Base-by-base conservation (phyloP, 352 stramenopile genomes). In the Pilasporangium apinafurcum region DNA sequence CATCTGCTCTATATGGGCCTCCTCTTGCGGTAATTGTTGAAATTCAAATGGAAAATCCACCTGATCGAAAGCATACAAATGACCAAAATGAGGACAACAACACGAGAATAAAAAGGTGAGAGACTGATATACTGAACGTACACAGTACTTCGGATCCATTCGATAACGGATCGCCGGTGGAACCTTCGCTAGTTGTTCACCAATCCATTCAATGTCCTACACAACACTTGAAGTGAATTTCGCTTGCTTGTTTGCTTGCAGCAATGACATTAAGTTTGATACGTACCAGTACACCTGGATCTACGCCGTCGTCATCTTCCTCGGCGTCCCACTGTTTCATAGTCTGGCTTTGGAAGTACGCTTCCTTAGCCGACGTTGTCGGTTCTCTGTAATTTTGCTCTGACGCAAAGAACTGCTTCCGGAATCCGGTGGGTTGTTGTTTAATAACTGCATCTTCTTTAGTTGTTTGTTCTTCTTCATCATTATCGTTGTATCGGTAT, bases 101-200 rank as follows among this genome's bases (percentile, higher is more conserved):
- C n/a, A 8, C 18, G 28, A 33, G 12, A 27, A 18, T 36, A 40
- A 12, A 28, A 24, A 7, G n/a, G n/a, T n/a, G n/a, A n/a, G n/a
- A n/a, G n/a, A n/a, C n/a, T n/a, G n/a, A n/a, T 5, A n/a, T 10
- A 17, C 5, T 24, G n/a, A 5, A 69, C 75, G 62, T 45, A 89
- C 77, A 36, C 73, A 86, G 41, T 84, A 88, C 61, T 86, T 87
- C 2, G 62, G 53, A 31, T 92, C 76, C 46, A 92, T 79, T 24
- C 65, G 60, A 47, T 81, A 89, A 22, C 79, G 76, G 17, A 72
- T 51, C 13, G 60, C 53, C 8, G 67, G 79, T 24, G 63, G 14
- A 18, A 89, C 56, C 3, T 46, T 41, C 27, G 63, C 26, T 28
- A 92, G 43, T 35, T 89, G 76, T 26, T 64, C 56, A 1, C 63